phyloP scores from a whole-genome alignment of 2,329 filamentous ascomycete genomes.

The Macrophomina tecta region DNA sequence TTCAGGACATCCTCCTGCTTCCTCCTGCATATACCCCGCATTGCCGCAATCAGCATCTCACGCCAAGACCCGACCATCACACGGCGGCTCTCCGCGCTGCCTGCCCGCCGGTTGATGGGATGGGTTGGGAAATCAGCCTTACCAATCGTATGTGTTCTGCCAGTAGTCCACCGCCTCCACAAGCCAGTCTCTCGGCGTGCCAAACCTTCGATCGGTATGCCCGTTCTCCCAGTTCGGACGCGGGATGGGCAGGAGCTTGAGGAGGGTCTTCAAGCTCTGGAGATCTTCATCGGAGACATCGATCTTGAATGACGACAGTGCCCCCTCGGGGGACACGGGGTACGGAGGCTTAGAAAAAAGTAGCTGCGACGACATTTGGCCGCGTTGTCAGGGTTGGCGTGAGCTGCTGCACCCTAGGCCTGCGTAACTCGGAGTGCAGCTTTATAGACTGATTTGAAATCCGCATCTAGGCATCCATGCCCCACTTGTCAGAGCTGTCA shows the following conservation, averaged over 20 bases:
- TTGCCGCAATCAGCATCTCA: no score
- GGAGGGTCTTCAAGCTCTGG: slow-evolving; percentile 38
- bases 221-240: slow-evolving; percentile 40
- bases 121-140: no score
- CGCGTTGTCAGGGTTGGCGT: no score
- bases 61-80: no score
- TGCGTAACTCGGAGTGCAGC: no score
- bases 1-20: slow-evolving; percentile 54
- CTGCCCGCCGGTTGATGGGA: no score
- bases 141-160: slow-evolving; percentile 43
- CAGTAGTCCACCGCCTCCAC: slow-evolving; percentile 38
- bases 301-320: slow-evolving; percentile 8
- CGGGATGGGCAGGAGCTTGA: slow-evolving; percentile 39
- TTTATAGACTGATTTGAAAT: no score
- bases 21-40: slow-evolving; percentile 35
- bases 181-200: slow-evolving; percentile 42
- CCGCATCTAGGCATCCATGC: no score
- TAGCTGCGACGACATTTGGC: neutral
- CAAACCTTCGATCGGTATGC: slow-evolving; percentile 33
- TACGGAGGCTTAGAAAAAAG: slow-evolving; percentile 3
- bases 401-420: no score
- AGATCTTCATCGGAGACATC: slow-evolving; percentile 35
- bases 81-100: no score
- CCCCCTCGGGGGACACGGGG: neutral
- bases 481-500: no score